Percentiles rank a stretch among this genome's conserved stretches.
Evolutionary conservation across 163 green algal species (phyloP).

Genomic region (Chlorella variabilis): DNA sequence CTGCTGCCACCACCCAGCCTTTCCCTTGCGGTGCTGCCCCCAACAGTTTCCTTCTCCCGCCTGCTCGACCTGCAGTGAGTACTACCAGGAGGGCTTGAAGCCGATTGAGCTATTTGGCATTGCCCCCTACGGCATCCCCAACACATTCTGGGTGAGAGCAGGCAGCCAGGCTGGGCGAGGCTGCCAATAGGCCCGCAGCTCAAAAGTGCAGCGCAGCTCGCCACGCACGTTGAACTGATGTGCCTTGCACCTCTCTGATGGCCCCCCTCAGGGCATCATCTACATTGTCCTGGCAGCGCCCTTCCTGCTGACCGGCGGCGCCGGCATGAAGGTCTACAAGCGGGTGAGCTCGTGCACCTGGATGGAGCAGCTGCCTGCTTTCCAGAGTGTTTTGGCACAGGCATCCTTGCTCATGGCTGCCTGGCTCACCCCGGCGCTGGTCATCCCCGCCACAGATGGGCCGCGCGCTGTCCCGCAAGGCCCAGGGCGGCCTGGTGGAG

Average conservation of each 20-base stretch:
- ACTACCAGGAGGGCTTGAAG: conserved; percentile 34
- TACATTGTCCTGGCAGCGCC: conserved; percentile 46
- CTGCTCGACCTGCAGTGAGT: conserved; percentile 27
- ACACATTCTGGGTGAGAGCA: conserved; percentile 26
- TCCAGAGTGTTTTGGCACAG: too few species aligned
- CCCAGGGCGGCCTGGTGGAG: not conserved
- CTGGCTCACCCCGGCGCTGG: not conserved
- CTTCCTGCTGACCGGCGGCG: conserved; percentile 42
- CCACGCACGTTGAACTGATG: too few species aligned
- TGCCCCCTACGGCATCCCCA: conserved; percentile 32
- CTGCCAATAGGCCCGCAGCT: too few species aligned
- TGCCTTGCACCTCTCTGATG: not conserved
- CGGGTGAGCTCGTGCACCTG: not conserved
- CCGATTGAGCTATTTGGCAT: conserved; percentile 47
- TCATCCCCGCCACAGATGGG: not conserved
- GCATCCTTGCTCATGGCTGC: not conserved
- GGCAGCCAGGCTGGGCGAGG: too few species aligned
- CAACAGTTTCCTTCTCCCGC: too few species aligned
- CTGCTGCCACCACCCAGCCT: not conserved
- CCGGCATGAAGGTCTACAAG: conserved; percentile 24
- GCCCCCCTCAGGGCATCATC: conserved; percentile 47
- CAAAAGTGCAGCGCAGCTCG: not conserved
- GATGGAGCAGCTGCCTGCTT: not conserved
- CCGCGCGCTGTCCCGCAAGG: not conserved
- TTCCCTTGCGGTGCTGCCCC: not conserved